Evolutionary conservation across 2,329 filamentous ascomycete species (phyloP).

Genomic region (Paecilomyces variotii): DNA sequence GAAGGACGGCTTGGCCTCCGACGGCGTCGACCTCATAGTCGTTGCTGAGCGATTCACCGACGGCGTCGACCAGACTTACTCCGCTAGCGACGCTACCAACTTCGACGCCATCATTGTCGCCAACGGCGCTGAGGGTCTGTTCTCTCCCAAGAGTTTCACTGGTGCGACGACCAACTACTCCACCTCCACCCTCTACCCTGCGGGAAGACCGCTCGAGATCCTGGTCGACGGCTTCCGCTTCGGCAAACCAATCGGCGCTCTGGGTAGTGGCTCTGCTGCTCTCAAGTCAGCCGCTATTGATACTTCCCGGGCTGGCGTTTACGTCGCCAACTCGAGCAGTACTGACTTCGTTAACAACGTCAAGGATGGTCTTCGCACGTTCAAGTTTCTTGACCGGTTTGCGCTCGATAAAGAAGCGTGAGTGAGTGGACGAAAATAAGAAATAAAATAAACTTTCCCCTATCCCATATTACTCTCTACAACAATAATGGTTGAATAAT

Average conservation of each 20-base stretch:
- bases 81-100: slow-evolving; percentile 48
- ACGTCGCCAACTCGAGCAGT: slow-evolving; percentile 21
- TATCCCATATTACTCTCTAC: neutral
- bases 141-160: slow-evolving; percentile 27
- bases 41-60: slow-evolving; percentile 51
- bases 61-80: slow-evolving; percentile 58
- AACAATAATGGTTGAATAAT: neutral
- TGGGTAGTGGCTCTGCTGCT: slow-evolving; percentile 41
- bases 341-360: slow-evolving; percentile 38
- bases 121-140: slow-evolving; percentile 46
- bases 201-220: slow-evolving; percentile 56
- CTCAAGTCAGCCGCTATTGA: slow-evolving; percentile 40
- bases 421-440: neutral
- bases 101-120: slow-evolving; percentile 49
- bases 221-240: slow-evolving; percentile 56
- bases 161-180: slow-evolving; percentile 17
- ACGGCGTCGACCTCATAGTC: slow-evolving; percentile 49
- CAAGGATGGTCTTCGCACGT: slow-evolving; percentile 53
- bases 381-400: slow-evolving; percentile 60
- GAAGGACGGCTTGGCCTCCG: slow-evolving; percentile 30
- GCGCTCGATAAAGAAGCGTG: slow-evolving; percentile 40
- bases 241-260: slow-evolving; percentile 60
- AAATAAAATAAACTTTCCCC: too few species aligned
- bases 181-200: slow-evolving; percentile 52
- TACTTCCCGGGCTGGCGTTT: slow-evolving; percentile 27